Conservation (phyloP, 176 grass and related monocot genomes). For the Sorghum bicolor region DNA sequence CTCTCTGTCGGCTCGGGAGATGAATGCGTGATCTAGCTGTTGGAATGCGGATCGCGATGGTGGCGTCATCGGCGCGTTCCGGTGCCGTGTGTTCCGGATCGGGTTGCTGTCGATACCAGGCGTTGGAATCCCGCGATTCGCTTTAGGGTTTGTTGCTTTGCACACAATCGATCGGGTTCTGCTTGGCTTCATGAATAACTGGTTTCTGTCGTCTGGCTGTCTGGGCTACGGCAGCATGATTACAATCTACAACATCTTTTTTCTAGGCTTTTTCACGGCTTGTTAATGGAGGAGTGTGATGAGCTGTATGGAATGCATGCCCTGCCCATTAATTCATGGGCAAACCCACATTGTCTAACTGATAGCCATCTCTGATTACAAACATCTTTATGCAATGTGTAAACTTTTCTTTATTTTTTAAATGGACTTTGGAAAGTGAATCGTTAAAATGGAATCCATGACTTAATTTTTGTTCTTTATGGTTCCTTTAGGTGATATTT, state of each 20-base stretch:
- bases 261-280: neutral
- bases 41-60: conserved; percentile 4
- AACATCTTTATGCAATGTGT: neutral
- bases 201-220: neutral
- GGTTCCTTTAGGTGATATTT: neutral
- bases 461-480: neutral
- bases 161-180: neutral
- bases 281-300: neutral
- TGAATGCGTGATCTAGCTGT: conserved; percentile 31
- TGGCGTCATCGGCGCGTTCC: neutral
- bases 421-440: neutral
- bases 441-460: neutral
- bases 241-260: neutral
- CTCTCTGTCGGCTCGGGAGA: neutral
- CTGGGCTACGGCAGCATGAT: neutral
- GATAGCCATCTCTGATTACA: neutral
- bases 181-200: neutral
- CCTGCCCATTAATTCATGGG: neutral
- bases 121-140: neutral
- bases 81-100: neutral
- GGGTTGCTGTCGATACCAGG: neutral
- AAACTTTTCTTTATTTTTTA: neutral
- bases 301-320: neutral
- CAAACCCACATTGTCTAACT: neutral
- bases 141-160: neutral